phyloP scores from a whole-genome alignment of 352 stramenopile species.

The Phytophthora litchii region DNA sequence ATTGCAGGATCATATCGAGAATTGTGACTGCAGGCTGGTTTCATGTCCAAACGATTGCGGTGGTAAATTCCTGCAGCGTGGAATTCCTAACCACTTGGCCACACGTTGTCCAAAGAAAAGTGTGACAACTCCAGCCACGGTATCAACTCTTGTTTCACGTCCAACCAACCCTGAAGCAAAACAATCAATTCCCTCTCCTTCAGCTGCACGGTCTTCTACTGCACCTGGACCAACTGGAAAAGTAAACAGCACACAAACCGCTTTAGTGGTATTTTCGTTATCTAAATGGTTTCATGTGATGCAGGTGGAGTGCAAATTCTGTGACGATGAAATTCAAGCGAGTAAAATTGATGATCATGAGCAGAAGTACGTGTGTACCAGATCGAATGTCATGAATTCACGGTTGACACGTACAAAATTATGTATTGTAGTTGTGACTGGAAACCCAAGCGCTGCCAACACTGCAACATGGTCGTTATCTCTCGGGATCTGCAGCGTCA shows the following conservation, averaged over 20 bases:
- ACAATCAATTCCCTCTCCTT: slow-evolving; percentile 11
- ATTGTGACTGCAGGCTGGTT: slow-evolving; percentile 80
- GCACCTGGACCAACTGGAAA: slow-evolving; percentile 8
- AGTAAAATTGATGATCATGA: slow-evolving; percentile 70
- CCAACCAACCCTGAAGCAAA: slow-evolving; percentile 9
- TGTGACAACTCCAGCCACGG: background rate
- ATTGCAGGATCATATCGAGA: slow-evolving; percentile 83
- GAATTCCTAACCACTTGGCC: slow-evolving; percentile 75
- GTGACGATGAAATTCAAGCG: slow-evolving; percentile 67
- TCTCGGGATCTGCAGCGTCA: slow-evolving; percentile 63
- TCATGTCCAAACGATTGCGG: slow-evolving; percentile 79
- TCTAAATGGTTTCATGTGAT: background rate
- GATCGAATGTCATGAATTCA: background rate
- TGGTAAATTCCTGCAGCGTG: slow-evolving; percentile 80
- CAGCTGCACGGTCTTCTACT: background rate
- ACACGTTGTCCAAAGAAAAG: slow-evolving; percentile 65
- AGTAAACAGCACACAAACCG: slow-evolving; percentile 5
- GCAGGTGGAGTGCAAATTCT: slow-evolving; percentile 80
- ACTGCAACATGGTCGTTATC: slow-evolving; percentile 88
- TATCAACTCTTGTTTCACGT: slow-evolving; percentile 5
- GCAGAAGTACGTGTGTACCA: slow-evolving; percentile 41
- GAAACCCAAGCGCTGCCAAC: slow-evolving; percentile 77
- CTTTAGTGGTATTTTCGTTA: background rate
- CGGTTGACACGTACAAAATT: background rate
- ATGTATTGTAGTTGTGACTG: slow-evolving; percentile 60